Percentiles rank a stretch among this genome's conserved stretches.
These are phyloP conservation scores for Tinospora cordifolia DNA, from an alignment of 164 flowering plant genomes.

Conservation along the genomic window DNA sequence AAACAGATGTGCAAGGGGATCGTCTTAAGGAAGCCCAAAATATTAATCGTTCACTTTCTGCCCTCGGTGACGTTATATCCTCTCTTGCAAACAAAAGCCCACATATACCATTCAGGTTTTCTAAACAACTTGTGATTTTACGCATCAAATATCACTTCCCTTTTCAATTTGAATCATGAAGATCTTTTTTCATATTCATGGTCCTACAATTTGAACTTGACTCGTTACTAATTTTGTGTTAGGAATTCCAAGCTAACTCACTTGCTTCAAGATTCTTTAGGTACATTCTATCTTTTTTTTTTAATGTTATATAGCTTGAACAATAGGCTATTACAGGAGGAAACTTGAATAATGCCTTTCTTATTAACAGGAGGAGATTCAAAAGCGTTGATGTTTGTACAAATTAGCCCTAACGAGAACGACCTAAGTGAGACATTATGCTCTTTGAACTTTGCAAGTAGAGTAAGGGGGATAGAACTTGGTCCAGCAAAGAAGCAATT, in stretches of 20 bases:
- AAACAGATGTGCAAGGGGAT: constrained; percentile 94
- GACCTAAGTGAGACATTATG: constrained; percentile 86
- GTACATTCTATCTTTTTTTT: constrained; percentile 32
- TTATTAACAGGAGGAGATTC: constrained; percentile 78
- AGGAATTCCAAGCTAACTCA: constrained; percentile 98
- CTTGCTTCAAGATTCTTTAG: constrained; percentile 93
- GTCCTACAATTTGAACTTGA: background rate
- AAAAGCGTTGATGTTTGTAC: constrained; percentile 92
- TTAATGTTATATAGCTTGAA: background rate
- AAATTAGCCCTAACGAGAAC: constrained; percentile 81
- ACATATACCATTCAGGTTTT: constrained; percentile 87
- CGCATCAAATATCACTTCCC: background rate
- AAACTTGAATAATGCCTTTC: background rate
- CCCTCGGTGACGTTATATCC: constrained; percentile 96
- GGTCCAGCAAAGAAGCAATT: constrained; percentile 91
- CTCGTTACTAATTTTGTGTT: constrained; percentile 12
- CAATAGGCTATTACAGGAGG: no score
- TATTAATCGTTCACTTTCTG: constrained; percentile 87
- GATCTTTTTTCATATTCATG: no score
- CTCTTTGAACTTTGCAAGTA: constrained; percentile 93
- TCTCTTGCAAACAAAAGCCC: constrained; percentile 87
- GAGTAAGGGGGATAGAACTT: constrained; percentile 90
- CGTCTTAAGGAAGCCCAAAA: constrained; percentile 90
- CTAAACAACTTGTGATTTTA: background rate
- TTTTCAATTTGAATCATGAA: background rate